Evolutionary conservation across 163 green algal species (phyloP), one percentile per base, ranked within the genome.

Genomic region (Chloromonas sp.): DNA sequence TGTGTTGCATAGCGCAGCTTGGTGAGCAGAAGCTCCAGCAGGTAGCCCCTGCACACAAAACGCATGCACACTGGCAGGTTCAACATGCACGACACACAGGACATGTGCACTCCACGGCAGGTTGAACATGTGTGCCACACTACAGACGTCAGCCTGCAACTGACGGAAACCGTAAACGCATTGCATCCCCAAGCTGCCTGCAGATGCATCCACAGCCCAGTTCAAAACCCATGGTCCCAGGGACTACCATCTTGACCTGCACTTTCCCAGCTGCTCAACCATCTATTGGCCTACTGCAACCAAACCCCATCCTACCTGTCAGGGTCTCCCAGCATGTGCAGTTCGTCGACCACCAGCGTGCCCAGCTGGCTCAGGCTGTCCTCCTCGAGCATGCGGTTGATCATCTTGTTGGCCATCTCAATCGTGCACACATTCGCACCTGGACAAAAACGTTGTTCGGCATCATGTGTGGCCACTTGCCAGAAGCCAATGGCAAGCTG

Each of bases 21-120:
- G 79, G 96, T 98, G 14, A 99, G 93, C 88, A 99, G 89, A 14
- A 99, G 92, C 92, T 99, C 97, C 87, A 99, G 91, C 83, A 97
- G 89, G 87, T 97, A 97, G 15, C 97, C 97, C 1, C 97, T 92
- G 87, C 59, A 83, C 66, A 74, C 5, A 11, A 5, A 74, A 74
- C 5, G 66, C 11, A 11, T 5, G 66, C 66, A 11, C 66, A 74
- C 66, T 11, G 66, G 66, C 66, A 74, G 66, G 5, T 74, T 11
- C 36, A 36, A 36, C 36, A 36, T 36, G 36, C 36, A 36, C 36
- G 36, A 36, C 36, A 36, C 36, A 36, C 36, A 36, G 36, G 36
- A 36, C 66, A 5, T 15, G 5, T 74, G 66, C 66, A 74, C 66
- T 15, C 66, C 66, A 11, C 66, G 66, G 66, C 66, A 74, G 5